These are phyloP conservation scores for Sarcomyxa edulis DNA, from an alignment of 768 basidiomycete species.

Conservation along the genomic window DNA sequence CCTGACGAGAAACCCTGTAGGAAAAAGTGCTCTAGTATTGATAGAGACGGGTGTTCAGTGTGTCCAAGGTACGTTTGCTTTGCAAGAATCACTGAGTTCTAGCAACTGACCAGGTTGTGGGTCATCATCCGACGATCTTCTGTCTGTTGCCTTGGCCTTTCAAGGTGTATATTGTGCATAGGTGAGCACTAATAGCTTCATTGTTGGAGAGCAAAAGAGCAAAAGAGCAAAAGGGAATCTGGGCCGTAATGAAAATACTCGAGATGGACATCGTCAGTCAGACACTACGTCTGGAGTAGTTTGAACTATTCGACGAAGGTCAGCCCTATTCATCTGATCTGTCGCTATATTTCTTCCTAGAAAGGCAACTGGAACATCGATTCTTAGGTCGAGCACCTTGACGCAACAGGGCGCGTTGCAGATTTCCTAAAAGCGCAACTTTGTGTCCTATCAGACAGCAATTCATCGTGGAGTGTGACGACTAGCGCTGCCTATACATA, in stretches of 20 bases:
- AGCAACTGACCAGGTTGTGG: conserved; percentile 10
- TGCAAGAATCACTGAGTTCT: background rate
- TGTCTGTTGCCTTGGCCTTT: conserved; percentile 21
- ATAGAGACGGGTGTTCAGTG: conserved; percentile 29
- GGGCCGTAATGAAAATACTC: conserved; percentile 33
- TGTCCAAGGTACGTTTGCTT: conserved; percentile 23
- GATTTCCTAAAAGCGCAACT: conserved; percentile 33
- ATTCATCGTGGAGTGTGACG: conserved; percentile 28
- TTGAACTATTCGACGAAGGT: conserved; percentile 39
- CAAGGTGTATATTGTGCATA: conserved; percentile 34
- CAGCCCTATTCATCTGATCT: background rate
- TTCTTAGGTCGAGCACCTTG: conserved; percentile 34
- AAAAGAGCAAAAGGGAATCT: conserved; percentile 33
- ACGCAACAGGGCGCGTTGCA: conserved; percentile 34
- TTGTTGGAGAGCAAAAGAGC: conserved; percentile 35
- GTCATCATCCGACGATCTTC: conserved; percentile 26
- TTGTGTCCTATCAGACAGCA: conserved; percentile 21
- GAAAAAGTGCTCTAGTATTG: conserved; percentile 28
- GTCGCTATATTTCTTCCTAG: too few species aligned
- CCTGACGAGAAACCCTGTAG: conserved; percentile 29
- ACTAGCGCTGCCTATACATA: conserved; percentile 36
- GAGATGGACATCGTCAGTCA: conserved; percentile 26
- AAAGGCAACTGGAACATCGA: conserved; percentile 18
- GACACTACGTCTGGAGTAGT: conserved; percentile 37
- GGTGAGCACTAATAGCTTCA: conserved; percentile 36